Base-by-base conservation (phyloP, 768 basidiomycete genomes). In the Pisolithus marmoratus region DNA sequence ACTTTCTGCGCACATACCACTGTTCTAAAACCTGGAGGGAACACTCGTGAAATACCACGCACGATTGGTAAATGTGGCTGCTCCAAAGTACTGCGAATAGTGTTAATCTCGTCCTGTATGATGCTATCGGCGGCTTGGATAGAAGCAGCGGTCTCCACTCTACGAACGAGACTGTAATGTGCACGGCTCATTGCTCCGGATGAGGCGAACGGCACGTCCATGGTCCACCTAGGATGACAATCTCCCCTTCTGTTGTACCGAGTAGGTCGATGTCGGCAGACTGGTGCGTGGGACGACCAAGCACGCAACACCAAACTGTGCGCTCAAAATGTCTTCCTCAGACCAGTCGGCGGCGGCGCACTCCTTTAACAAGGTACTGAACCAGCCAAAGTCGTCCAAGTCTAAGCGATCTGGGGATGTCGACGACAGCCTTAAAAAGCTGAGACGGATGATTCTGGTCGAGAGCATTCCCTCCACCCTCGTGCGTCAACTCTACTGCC, bases 391-490 rank as follows among this genome's bases (percentile, higher is more conserved):
- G 62, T 65, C 78, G 8, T 82, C 86, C 6, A 87, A 82, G 67
- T 78, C 83, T 52, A 79, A 83, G 51, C 74, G 80, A 15, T 72
- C 80, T 20, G 72, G 76, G 31, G 83, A 82, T 54, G 81, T 91
- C 24, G 86, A 90, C 37, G 93, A 94, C 66, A 83, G 82, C 20
- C 75, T 85, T n/a, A 92, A 88, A 72, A 90, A 90, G 69, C 72
- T 96, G 50, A 74, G 93, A 38, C 79, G 93, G 36, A 73, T 93
- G 72, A 93, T 96, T 43, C 80, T 96, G 29, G 89, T 92, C 20
- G 93, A 94, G 54, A 91, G 91, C 8, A 90, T 95, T 52, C 93
- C 93, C 17, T 87, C 87, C 14, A 70, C 79, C 41, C 73, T 76
- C 38, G 93, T 91, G 66, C 53, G 85, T 78, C 48, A 12, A 17